These are phyloP conservation scores for Cucumis hystrix DNA, from an alignment of 306 rosid genomes.

Conservation along the genomic window DNA sequence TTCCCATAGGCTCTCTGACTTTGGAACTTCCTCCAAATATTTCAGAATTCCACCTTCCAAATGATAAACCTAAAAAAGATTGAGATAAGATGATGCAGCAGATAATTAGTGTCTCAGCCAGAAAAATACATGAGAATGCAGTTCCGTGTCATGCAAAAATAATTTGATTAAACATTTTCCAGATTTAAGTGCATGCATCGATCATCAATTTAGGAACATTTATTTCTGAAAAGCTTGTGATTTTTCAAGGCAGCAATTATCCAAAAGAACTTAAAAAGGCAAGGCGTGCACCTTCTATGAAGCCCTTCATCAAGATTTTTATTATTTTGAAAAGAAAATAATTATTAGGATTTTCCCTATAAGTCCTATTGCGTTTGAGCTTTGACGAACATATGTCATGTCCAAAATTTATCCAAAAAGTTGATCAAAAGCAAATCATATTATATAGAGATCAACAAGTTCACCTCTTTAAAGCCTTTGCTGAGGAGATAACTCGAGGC, in stretches of 20 bases:
- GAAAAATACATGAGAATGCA: neutral
- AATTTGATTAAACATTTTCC: neutral
- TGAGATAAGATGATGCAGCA: neutral
- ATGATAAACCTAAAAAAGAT: constrained; percentile 58
- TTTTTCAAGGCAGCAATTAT: neutral
- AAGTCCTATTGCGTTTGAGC: too few relatives aligned
- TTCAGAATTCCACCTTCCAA: constrained; percentile 95
- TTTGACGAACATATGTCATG: neutral
- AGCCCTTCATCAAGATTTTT: too few relatives aligned
- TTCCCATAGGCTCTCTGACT: constrained; percentile 76
- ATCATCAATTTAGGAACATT: neutral
- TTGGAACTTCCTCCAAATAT: constrained; percentile 76
- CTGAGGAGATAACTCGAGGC: constrained; percentile 85
- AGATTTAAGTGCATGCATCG: neutral
- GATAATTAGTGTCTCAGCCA: neutral
- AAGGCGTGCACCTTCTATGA: too few relatives aligned
- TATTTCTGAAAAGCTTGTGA: neutral
- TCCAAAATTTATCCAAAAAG: neutral
- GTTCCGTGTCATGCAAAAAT: neutral
- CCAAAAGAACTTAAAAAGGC: neutral
- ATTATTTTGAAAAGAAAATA: too few relatives aligned
- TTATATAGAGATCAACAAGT: neutral
- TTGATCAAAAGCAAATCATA: neutral
- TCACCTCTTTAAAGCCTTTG: constrained; percentile 87
- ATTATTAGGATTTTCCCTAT: too few relatives aligned